Evolutionary conservation across 345 rosid genomes (phyloP).

Genomic region (Brassica carinata): DNA sequence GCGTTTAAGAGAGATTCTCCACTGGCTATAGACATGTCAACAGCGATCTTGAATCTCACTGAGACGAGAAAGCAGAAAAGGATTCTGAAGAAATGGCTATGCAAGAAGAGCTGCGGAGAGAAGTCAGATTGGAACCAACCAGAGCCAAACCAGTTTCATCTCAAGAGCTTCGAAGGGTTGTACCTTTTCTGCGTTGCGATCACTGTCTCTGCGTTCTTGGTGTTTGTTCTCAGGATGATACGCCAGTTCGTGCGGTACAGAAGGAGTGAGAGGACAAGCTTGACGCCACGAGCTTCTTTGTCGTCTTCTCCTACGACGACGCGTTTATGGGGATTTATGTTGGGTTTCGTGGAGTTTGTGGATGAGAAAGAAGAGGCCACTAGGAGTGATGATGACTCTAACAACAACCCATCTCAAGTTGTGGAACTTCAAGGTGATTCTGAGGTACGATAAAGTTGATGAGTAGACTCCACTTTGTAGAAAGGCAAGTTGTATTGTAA

Average conservation of each 20-base stretch:
- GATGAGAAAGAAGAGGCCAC: slow-evolving; percentile 85
- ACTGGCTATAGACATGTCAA: slow-evolving; percentile 74
- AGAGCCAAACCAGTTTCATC: slow-evolving; percentile 58
- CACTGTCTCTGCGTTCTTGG: slow-evolving; percentile 49
- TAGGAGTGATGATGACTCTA: slow-evolving; percentile 42
- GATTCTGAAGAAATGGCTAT: slow-evolving; percentile 68
- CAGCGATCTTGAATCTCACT: slow-evolving; percentile 78
- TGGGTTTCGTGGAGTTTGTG: slow-evolving; percentile 62
- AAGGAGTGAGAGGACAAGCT: slow-evolving; percentile 40
- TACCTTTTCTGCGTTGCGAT: slow-evolving; percentile 60
- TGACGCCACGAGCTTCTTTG: slow-evolving; percentile 33
- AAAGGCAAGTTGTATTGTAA: background rate
- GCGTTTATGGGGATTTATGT: slow-evolving; percentile 44
- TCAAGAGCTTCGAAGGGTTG: slow-evolving; percentile 81
- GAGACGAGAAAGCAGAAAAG: slow-evolving; percentile 68
- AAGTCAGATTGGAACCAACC: slow-evolving; percentile 28
- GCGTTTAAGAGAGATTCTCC: slow-evolving; percentile 79
- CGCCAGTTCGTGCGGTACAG: slow-evolving; percentile 59
- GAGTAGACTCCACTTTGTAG: background rate
- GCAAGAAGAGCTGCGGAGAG: slow-evolving; percentile 53
- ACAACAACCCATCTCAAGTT: slow-evolving; percentile 33
- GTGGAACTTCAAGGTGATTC: slow-evolving; percentile 31
- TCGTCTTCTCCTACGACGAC: slow-evolving; percentile 21
- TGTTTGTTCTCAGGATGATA: slow-evolving; percentile 54
- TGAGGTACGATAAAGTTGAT: slow-evolving; percentile 28